These are phyloP conservation scores for Lathyrus oleraceus DNA, from an alignment of 306 rosid species.

Conservation along the genomic window DNA sequence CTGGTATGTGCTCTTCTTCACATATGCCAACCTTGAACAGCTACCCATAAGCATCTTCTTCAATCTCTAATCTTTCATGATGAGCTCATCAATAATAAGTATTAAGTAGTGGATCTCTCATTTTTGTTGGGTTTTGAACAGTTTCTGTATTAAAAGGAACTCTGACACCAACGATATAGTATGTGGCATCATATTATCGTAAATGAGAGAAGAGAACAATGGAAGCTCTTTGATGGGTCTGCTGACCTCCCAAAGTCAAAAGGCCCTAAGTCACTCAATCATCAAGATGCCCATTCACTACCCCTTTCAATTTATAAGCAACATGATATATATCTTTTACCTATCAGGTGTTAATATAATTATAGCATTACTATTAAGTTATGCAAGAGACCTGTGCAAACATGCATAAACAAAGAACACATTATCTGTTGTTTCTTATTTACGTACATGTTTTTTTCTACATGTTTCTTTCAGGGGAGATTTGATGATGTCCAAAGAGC, in stretches of 20 bases:
- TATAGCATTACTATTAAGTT: conserved; percentile 18
- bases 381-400: conserved; percentile 2
- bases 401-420: background rate
- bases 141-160: background rate
- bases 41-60: background rate
- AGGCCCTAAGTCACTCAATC: background rate
- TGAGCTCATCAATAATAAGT: background rate
- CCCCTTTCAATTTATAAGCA: background rate
- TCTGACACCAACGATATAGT: background rate
- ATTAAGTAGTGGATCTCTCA: background rate
- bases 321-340: background rate
- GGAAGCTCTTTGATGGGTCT: background rate
- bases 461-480: conserved; percentile 50
- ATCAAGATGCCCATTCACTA: background rate
- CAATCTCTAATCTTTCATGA: background rate
- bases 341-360: background rate
- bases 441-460: conserved; percentile 25
- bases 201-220: background rate
- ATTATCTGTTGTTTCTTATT: conserved; percentile 25
- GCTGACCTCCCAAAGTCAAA: background rate
- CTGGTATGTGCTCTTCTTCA: background rate
- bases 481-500: conserved; percentile 78
- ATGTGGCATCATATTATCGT: background rate
- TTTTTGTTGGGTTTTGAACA: background rate
- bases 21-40: background rate